Base-by-base conservation (phyloP, 495 filamentous ascomycete genomes). In the Penicillium turbatum region DNA sequence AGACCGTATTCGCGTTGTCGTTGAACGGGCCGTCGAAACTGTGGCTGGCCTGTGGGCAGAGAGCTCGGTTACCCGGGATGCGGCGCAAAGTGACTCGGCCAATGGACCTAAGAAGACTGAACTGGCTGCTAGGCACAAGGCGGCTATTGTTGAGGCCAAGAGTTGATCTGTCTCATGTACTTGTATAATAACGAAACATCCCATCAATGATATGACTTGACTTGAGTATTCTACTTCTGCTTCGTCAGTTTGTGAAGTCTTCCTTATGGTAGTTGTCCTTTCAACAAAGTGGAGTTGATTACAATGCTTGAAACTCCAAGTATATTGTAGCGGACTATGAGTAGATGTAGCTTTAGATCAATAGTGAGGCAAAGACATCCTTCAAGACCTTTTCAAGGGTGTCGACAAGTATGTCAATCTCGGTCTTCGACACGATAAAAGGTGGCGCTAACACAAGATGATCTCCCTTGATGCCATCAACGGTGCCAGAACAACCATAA, bases 21-120 rank as follows among this genome's bases (percentile, higher is more conserved):
- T 97, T 26, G 93, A 97, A 67, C 74, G 93, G 57, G 90, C 88
- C 2, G 84, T 95, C n/a, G 93, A 96, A 75, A 88, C 89, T 13
- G 86, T 91, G 5, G 88, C 89, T 48, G 88, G 87, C 29, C 73
- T 97, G 58, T 86, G 83, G 83, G 62, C 71, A 16, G 63, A 69
- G 38, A 68, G 51, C 15, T 67, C 66, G 4, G 55, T 65, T 21
- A 53, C 53, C 32, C 60, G 52, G 8, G 61, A 63, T 19, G 47
- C 53, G n/a, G 47, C 56, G 12, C 39, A 59, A 4, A 66, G 68
- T 48, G 68, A 56, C 2, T 55, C 56, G 39, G 27, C 17, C 2
- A 57, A 61, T 15, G 41, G 13, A n/a, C 19, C 49, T 19, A 45
- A 41, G 27, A 55, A 58, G 11, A 48, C 57, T 5, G 56, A 57